Conservation (phyloP, 441 rosid genomes). For the Pelargonium cotyledonis region DNA sequence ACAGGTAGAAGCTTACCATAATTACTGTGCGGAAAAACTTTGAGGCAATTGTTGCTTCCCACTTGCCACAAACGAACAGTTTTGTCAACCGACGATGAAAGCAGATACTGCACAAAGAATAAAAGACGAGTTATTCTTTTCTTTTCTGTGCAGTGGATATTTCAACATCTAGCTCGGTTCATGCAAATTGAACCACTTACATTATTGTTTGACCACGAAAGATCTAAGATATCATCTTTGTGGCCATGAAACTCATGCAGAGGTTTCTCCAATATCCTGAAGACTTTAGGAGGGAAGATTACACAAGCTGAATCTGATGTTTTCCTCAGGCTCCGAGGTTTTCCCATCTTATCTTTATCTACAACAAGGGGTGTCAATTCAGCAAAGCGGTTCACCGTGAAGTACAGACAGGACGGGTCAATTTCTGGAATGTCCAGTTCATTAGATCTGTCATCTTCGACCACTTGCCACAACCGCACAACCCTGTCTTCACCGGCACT, state of each 20-base stretch:
- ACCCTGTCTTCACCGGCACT: slow-evolving; percentile 78
- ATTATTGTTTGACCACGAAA: slow-evolving; percentile 80
- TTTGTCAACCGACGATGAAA: slow-evolving; percentile 55
- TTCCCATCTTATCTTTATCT: slow-evolving; percentile 41
- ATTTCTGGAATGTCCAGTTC: slow-evolving; percentile 45
- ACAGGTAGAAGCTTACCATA: slow-evolving; percentile 36
- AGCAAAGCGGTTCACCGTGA: slow-evolving; percentile 57
- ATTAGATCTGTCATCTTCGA: slow-evolving; percentile 54
- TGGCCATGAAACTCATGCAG: slow-evolving; percentile 78
- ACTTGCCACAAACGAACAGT: slow-evolving; percentile 64
- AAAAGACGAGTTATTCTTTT: background rate
- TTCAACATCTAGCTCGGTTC: slow-evolving; percentile 5
- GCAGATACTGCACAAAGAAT: slow-evolving; percentile 30
- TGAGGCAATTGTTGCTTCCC: slow-evolving; percentile 40
- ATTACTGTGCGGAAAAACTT: slow-evolving; percentile 47
- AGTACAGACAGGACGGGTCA: slow-evolving; percentile 57
- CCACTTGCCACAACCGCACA: slow-evolving; percentile 72
- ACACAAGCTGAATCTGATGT: slow-evolving; percentile 69
- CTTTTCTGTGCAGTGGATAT: background rate
- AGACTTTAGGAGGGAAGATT: slow-evolving; percentile 70
- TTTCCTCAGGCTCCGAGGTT: slow-evolving; percentile 38
- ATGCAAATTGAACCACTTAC: slow-evolving; percentile 34
- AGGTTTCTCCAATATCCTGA: slow-evolving; percentile 66
- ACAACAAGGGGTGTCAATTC: slow-evolving; percentile 39
- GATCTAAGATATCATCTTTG: slow-evolving; percentile 61